Conservation (phyloP, 305 asterid species). For the Petunia hybrid region DNA sequence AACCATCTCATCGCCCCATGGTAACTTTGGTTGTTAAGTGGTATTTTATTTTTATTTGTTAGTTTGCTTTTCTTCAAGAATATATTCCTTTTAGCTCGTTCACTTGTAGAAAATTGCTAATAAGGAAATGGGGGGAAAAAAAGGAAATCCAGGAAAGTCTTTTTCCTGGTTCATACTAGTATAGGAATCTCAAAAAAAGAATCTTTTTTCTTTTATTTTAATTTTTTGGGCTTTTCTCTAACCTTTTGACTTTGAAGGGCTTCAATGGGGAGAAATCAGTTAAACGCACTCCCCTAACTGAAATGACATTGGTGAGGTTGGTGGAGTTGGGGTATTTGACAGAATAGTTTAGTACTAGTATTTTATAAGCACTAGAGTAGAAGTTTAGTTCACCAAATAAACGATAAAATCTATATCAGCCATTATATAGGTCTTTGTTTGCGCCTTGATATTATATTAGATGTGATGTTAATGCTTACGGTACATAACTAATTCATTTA, state of each 20-base stretch:
- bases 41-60: no score
- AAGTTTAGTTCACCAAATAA: slow-evolving; percentile 79
- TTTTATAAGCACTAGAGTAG: slow-evolving; percentile 1
- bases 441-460: neutral
- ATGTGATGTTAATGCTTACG: neutral
- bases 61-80: no score
- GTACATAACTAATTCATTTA: neutral
- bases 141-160: neutral
- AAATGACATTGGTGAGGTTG: slow-evolving; percentile 59
- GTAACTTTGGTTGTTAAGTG: no score
- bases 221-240: neutral
- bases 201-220: neutral
- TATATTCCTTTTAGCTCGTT: no score
- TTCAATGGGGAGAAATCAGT: slow-evolving; percentile 42
- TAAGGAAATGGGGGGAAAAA: no score
- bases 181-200: neutral
- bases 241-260: slow-evolving; percentile 29
- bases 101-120: no score
- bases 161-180: neutral
- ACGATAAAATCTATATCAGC: slow-evolving; percentile 39
- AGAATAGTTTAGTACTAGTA: neutral
- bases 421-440: neutral
- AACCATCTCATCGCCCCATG: no score
- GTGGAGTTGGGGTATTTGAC: slow-evolving; percentile 42
- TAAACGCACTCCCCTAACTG: slow-evolving; percentile 55